These are phyloP conservation scores for Cordyceps pruinosa DNA, from an alignment of 2,329 filamentous ascomycete genomes.

Conservation along the genomic window DNA sequence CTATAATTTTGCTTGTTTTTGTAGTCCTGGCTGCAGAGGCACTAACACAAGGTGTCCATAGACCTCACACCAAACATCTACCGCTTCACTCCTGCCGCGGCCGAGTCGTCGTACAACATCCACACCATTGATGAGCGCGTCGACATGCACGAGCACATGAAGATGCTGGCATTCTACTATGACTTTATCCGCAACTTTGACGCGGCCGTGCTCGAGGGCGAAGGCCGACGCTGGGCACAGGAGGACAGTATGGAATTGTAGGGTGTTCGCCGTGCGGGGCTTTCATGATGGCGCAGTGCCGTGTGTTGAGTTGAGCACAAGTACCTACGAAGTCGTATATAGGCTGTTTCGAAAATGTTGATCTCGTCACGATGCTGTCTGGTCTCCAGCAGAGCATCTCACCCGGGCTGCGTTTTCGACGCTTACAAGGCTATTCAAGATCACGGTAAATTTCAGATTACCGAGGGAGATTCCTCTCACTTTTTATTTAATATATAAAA, in stretches of 20 bases:
- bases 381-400: too few relatives aligned
- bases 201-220: conserved; percentile 24
- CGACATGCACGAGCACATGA: conserved; percentile 32
- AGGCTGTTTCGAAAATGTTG: too few relatives aligned
- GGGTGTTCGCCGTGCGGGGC: too few relatives aligned
- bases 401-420: too few relatives aligned
- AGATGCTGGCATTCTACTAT: conserved; percentile 38
- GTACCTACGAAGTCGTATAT: too few relatives aligned
- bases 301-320: too few relatives aligned
- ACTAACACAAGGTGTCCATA: conserved; percentile 6
- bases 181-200: conserved; percentile 39
- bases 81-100: conserved; percentile 36
- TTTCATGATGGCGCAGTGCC: too few relatives aligned
- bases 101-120: conserved; percentile 23
- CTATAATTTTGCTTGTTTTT: neutral
- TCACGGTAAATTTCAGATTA: too few relatives aligned
- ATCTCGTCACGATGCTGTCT: too few relatives aligned
- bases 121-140: conserved; percentile 38
- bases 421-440: too few relatives aligned
- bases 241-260: conserved; percentile 4
- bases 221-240: neutral
- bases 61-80: conserved; percentile 29
- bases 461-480: too few relatives aligned
- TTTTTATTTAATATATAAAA: too few relatives aligned
- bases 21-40: neutral